Percentiles rank a stretch among this genome's conserved stretches.
These are phyloP conservation scores for Rhodotorula taiwanensis DNA, from an alignment of 768 basidiomycete genomes.

Conservation along the genomic window DNA sequence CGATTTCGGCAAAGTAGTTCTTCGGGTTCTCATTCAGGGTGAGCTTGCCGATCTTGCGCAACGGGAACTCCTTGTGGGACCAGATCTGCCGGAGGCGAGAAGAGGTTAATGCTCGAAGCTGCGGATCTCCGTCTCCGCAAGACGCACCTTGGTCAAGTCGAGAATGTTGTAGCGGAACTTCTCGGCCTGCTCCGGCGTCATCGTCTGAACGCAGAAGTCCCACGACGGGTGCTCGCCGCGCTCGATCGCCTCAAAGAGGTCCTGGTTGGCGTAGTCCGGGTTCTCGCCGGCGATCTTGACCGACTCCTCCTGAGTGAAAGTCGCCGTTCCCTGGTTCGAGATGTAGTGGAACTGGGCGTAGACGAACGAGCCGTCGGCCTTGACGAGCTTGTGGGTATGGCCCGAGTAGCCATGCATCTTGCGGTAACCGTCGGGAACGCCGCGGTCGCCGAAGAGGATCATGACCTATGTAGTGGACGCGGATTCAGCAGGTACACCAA, in stretches of 20 bases:
- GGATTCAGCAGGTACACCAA: background rate
- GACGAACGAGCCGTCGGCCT: conserved; percentile 40
- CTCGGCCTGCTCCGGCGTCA: conserved; percentile 87
- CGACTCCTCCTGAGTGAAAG: conserved; percentile 63
- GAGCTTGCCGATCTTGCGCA: conserved; percentile 47
- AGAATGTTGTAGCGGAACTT: conserved; percentile 74
- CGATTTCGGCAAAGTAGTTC: conserved; percentile 38
- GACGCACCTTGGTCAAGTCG: conserved; percentile 64
- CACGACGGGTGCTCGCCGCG: conserved; percentile 46
- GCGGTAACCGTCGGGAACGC: conserved; percentile 54
- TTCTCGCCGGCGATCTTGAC: conserved; percentile 59
- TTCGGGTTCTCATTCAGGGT: conserved; percentile 45
- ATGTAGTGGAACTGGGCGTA: conserved; percentile 46
- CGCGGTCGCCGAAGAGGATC: conserved; percentile 49
- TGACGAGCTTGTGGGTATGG: conserved; percentile 48
- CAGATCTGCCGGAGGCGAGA: conserved; percentile 37
- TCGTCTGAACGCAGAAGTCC: conserved; percentile 59
- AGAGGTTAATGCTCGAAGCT: background rate
- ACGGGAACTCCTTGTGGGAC: conserved; percentile 47
- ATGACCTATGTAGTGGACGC: background rate
- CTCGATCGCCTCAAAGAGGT: conserved; percentile 49
- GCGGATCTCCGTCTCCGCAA: conserved; percentile 27
- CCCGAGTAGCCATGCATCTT: conserved; percentile 81
- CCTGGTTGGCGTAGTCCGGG: conserved; percentile 47
- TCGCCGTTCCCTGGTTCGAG: conserved; percentile 51